Conservation (phyloP, 1,284 basidiomycete species). For the Rhodotorula sp. region DNA sequence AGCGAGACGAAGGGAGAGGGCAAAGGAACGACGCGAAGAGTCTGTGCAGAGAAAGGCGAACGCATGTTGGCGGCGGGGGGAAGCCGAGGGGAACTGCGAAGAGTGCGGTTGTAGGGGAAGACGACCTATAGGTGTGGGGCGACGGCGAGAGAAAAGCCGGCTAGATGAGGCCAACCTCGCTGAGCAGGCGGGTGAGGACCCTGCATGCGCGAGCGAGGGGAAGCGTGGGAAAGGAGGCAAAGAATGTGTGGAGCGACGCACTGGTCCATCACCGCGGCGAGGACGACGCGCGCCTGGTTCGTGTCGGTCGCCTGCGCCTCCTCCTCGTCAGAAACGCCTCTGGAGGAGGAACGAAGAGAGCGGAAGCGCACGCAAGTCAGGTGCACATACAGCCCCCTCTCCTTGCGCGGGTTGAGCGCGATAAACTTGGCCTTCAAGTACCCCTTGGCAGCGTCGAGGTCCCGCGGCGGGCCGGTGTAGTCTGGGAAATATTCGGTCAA, state of each 20-base stretch:
- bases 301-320: constrained; percentile 35
- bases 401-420: constrained; percentile 47
- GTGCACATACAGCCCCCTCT: constrained; percentile 43
- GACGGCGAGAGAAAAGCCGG: background rate
- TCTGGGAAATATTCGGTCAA: constrained; percentile 39
- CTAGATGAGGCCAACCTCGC: constrained; percentile 33
- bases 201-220: background rate
- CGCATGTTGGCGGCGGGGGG: too few species aligned
- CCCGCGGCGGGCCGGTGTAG: constrained; percentile 25
- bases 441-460: constrained; percentile 20
- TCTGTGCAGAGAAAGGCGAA: too few species aligned
- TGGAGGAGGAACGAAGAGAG: background rate
- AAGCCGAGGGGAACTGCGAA: too few species aligned
- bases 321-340: too few species aligned
- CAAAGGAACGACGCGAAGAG: too few species aligned
- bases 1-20: too few species aligned
- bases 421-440: constrained; percentile 50
- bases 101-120: background rate
- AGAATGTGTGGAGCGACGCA: background rate
- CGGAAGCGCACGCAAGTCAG: constrained; percentile 40
- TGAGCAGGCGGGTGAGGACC: constrained; percentile 20
- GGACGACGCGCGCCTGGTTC: constrained; percentile 48
- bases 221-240: background rate
- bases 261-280: constrained; percentile 49
- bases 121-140: background rate